A percentile compares a stretch with the other conserved stretches of the same genome.
Evolutionary conservation across 2,329 filamentous ascomycete genomes (phyloP).

Genomic region (Phyllosticta citribraziliensis): DNA sequence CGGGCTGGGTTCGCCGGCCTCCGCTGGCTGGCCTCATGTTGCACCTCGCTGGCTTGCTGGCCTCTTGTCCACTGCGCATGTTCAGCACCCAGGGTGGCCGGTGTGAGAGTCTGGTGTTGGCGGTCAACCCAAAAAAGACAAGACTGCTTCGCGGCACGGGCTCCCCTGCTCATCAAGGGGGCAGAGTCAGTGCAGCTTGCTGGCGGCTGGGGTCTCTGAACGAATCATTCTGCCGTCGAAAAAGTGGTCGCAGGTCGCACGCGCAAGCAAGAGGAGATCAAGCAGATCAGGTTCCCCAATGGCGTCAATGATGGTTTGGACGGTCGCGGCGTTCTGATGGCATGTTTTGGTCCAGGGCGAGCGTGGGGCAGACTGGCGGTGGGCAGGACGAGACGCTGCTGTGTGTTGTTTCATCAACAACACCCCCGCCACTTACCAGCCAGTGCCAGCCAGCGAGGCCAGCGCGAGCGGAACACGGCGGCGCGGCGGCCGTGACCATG

Average conservation of each 20-base stretch:
- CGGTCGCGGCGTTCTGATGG: background rate
- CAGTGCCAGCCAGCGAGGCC: background rate
- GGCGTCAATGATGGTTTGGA: background rate
- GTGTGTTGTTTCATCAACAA: background rate
- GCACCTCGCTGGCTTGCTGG: background rate
- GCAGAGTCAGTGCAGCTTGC: background rate
- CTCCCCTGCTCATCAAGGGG: background rate
- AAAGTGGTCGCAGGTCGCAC: background rate
- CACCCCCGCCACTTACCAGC: background rate
- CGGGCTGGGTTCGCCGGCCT: background rate
- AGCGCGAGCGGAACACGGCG: background rate
- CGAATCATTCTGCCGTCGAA: background rate
- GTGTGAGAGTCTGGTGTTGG: background rate
- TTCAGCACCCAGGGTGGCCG: background rate
- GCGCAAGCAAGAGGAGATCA: background rate
- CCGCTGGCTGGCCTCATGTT: background rate
- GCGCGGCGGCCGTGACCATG: background rate
- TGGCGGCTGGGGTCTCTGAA: background rate
- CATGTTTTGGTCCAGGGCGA: background rate
- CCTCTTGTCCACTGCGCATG: too few species aligned
- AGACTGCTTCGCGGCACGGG: background rate
- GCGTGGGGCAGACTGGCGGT: background rate
- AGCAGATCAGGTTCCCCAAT: background rate
- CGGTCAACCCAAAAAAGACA: background rate
- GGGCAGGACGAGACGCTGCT: background rate